These are phyloP conservation scores for Nepenthes alata DNA, from an alignment of 179 eudicot genomes.

Conservation along the genomic window DNA sequence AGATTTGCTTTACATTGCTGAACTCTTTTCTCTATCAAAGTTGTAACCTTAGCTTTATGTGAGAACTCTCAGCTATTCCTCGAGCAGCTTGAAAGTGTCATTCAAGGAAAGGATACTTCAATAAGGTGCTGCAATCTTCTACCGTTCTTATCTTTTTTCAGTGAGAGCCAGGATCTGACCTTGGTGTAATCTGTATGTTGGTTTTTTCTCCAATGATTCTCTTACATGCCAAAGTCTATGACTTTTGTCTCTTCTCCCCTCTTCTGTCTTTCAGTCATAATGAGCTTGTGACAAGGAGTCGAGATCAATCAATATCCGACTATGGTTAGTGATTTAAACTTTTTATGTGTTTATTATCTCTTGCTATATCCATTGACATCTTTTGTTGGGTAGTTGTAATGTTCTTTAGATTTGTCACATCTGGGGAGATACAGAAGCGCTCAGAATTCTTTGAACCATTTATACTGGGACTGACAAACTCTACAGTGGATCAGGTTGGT, in stretches of 20 bases:
- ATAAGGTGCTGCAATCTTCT: constrained; percentile 34
- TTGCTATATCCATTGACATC: constrained; percentile 14
- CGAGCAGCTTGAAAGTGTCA: constrained; percentile 83
- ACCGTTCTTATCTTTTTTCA: too few species aligned
- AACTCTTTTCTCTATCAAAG: background rate
- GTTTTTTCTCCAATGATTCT: background rate
- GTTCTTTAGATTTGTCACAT: constrained; percentile 94
- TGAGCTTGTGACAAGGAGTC: constrained; percentile 69
- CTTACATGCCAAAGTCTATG: background rate
- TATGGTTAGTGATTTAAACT: constrained; percentile 48
- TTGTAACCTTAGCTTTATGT: constrained; percentile 1
- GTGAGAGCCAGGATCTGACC: constrained; percentile 2
- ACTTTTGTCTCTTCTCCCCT: background rate
- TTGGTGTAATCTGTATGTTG: constrained; percentile 5
- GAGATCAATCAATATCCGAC: constrained; percentile 85
- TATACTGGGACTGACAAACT: constrained; percentile 67
- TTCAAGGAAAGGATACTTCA: constrained; percentile 47
- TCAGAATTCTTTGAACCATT: constrained; percentile 92
- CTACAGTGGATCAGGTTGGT: constrained; percentile 90
- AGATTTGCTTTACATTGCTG: background rate
- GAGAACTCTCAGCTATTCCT: constrained; percentile 57
- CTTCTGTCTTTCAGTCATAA: constrained; percentile 47
- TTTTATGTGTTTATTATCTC: background rate
- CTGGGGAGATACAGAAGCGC: constrained; percentile 88
- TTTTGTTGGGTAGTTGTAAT: constrained; percentile 64